Evolutionary conservation across 345 rosid genomes (phyloP).

Genomic region (Cardamine chenopodiifolia): DNA sequence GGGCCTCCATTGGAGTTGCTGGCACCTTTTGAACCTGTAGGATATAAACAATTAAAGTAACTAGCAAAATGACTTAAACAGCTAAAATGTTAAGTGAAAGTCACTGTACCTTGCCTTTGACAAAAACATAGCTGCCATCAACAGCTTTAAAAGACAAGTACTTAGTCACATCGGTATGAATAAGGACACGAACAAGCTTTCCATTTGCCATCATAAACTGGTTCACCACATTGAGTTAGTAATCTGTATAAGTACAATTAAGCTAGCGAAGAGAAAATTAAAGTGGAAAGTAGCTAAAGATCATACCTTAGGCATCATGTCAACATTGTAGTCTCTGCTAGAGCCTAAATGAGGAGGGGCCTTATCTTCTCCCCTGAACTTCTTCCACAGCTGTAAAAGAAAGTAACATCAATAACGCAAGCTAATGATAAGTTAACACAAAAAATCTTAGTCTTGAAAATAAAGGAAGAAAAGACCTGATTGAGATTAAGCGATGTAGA

Average conservation of each 20-base stretch:
- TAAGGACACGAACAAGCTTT: constrained; percentile 95
- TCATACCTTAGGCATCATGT: constrained; percentile 93
- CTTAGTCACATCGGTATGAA: constrained; percentile 92
- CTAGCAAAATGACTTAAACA: not conserved
- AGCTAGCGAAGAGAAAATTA: constrained; percentile 3
- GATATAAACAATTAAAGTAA: not conserved
- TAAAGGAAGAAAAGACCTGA: constrained; percentile 56
- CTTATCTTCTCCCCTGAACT: constrained; percentile 81
- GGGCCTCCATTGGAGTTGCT: constrained; percentile 92
- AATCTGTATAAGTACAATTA: not conserved
- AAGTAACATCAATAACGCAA: not conserved
- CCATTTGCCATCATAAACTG: constrained; percentile 99
- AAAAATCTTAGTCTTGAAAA: not conserved
- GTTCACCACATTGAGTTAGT: constrained; percentile 6
- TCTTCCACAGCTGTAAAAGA: constrained; percentile 84
- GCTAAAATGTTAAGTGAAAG: not conserved
- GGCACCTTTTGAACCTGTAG: constrained; percentile 94
- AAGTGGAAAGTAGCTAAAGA: constrained; percentile 1
- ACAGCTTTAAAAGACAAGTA: constrained; percentile 93
- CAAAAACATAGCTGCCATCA: constrained; percentile 92
- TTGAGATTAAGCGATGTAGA: constrained; percentile 93
- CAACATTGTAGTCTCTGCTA: constrained; percentile 96
- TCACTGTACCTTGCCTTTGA: constrained; percentile 81
- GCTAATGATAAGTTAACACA: not conserved
- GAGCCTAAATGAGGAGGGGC: constrained; percentile 94